Evolutionary conservation across 768 basidiomycete genomes (phyloP).

Genomic region (Calocera viscosa): DNA sequence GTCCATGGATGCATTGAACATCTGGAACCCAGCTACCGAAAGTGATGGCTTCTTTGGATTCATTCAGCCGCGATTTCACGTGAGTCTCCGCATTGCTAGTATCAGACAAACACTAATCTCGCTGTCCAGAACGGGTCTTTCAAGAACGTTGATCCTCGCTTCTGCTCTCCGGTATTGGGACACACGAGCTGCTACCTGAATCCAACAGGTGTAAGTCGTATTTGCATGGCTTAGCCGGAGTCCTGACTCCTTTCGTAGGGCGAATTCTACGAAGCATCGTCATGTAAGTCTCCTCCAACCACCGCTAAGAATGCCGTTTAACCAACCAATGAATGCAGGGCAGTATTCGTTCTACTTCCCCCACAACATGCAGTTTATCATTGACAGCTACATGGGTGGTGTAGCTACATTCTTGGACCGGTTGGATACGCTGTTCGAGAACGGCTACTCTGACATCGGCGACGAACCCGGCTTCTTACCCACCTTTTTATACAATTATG

Average conservation of each 20-base stretch:
- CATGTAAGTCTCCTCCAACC: not conserved
- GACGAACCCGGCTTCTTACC: not conserved
- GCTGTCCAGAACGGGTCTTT: not conserved
- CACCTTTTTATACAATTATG: constrained; percentile 35
- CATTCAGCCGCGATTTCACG: constrained; percentile 34
- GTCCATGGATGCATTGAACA: constrained; percentile 42
- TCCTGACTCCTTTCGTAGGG: not conserved
- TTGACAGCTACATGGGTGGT: not conserved
- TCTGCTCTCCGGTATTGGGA: constrained; percentile 34
- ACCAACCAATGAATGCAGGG: not conserved
- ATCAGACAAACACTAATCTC: not conserved
- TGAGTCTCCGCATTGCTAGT: constrained; percentile 15
- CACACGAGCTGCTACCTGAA: constrained; percentile 15
- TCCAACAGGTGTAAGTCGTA: not conserved
- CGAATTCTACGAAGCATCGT: constrained; percentile 2
- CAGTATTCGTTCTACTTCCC: constrained; percentile 18
- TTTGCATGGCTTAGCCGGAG: not conserved
- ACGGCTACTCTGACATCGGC: constrained; percentile 30
- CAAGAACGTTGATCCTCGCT: constrained; percentile 33
- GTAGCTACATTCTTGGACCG: not conserved
- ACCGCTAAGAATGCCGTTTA: not conserved
- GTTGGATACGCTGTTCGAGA: constrained; percentile 17
- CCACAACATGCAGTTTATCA: not conserved
- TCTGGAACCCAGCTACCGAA: constrained; percentile 37
- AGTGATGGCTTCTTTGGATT: constrained; percentile 40